Evolutionary conservation across 345 rosid species (phyloP).

Genomic region (Odontarrhena argentea): DNA sequence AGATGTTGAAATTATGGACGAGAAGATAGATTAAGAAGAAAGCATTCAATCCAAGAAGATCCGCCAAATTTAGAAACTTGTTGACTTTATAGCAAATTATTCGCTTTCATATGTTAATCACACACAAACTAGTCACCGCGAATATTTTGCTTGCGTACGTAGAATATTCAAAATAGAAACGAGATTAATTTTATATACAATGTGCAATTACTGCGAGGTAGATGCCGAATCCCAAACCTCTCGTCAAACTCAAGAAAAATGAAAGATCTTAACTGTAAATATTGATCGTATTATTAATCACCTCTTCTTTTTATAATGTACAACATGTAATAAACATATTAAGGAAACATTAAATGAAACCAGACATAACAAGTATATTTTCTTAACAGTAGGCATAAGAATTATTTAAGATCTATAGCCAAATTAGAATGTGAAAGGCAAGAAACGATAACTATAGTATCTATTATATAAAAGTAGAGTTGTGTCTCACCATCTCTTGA

Average conservation of each 20-base stretch:
- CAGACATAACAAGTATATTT: background rate
- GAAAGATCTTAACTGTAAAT: background rate
- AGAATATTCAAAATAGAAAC: background rate
- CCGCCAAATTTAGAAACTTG: slow-evolving; percentile 7
- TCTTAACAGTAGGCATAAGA: background rate
- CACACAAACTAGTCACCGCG: background rate
- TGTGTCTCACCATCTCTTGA: too few relatives aligned
- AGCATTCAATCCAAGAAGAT: slow-evolving; percentile 30
- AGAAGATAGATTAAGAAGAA: slow-evolving; percentile 30
- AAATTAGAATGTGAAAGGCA: slow-evolving; percentile 23
- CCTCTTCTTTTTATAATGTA: background rate
- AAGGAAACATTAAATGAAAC: slow-evolving; percentile 4
- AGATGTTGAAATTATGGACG: slow-evolving; percentile 25
- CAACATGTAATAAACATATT: slow-evolving; percentile 10
- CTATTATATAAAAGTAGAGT: too few relatives aligned
- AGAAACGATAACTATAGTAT: slow-evolving; percentile 23
- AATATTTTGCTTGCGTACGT: background rate
- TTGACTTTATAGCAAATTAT: slow-evolving; percentile 8
- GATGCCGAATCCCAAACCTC: slow-evolving; percentile 11
- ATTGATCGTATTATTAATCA: background rate
- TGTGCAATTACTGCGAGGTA: background rate
- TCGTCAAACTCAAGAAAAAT: slow-evolving; percentile 1
- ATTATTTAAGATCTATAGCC: background rate
- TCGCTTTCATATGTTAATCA: background rate
- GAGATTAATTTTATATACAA: background rate